Conservation (phyloP, 2,329 filamentous ascomycete species). For the Lachnellula occidentalis region DNA sequence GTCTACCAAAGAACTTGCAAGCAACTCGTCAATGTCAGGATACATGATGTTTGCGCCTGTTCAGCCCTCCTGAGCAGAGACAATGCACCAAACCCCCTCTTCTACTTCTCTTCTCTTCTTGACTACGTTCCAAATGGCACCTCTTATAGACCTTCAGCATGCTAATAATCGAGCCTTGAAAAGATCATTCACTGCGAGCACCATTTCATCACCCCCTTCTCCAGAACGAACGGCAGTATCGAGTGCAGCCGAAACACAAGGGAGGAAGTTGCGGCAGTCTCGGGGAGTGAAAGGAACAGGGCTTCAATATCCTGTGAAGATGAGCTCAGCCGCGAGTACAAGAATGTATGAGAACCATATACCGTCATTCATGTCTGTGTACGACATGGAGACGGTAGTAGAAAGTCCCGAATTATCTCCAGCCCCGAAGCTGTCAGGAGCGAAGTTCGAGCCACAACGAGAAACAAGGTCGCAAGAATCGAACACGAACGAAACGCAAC, state of each 20-base stretch:
- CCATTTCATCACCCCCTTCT: conserved; percentile 15
- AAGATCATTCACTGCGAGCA: conserved; percentile 23
- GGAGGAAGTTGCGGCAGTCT: conserved; percentile 16
- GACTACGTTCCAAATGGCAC: conserved; percentile 13
- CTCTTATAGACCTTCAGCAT: conserved; percentile 18
- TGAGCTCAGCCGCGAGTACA: conserved; percentile 57
- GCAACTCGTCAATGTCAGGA: conserved; percentile 13
- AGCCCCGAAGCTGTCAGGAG: conserved; percentile 19
- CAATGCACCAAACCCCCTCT: conserved; percentile 10
- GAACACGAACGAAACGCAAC: conserved; percentile 5
- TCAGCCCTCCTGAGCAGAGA: conserved; percentile 14
- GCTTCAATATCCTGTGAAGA: conserved; percentile 33
- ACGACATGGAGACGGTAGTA: conserved; percentile 50
- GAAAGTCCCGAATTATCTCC: conserved; percentile 19
- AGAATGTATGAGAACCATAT: conserved; percentile 64
- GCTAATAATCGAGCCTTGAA: conserved; percentile 29
- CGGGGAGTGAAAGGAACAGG: conserved; percentile 12
- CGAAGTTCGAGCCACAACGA: conserved; percentile 2
- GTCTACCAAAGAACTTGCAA: conserved; percentile 7
- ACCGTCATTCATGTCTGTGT: conserved; percentile 72
- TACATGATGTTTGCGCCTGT: conserved; percentile 11
- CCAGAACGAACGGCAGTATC: conserved; percentile 15
- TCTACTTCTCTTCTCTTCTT: conserved; percentile 3
- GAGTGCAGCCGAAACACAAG: conserved; percentile 6
- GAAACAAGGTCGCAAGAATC: conserved; percentile 2